Evolutionary conservation across 1,139 yeast species (phyloP).

Genomic region (Sugiyamaella novakii): DNA sequence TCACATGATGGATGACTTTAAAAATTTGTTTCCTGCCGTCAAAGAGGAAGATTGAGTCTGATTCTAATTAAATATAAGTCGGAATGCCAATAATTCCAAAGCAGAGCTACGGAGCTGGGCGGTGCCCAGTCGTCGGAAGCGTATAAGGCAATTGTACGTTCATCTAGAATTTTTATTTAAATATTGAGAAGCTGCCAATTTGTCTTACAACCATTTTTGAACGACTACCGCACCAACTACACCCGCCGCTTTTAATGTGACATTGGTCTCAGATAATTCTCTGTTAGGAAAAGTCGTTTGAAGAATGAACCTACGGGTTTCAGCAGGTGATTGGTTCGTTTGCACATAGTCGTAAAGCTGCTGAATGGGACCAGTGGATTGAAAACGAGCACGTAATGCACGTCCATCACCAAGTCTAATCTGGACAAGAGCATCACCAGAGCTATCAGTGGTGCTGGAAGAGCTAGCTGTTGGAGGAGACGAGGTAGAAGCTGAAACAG

Average conservation of each 20-base stretch:
- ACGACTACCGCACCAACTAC: slow-evolving; percentile 84
- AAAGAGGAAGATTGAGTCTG: too few species aligned
- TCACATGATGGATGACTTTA: too few species aligned
- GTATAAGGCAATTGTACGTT: too few species aligned
- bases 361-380: slow-evolving; percentile 66
- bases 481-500: slow-evolving; percentile 31
- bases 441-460: slow-evolving; percentile 28
- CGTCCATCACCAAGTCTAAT: slow-evolving; percentile 85
- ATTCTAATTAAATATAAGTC: too few species aligned
- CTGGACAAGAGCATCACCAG: slow-evolving; percentile 78
- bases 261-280: slow-evolving; percentile 60
- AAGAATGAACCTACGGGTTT: slow-evolving; percentile 59
- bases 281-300: slow-evolving; percentile 85
- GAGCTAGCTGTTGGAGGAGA: slow-evolving; percentile 27
- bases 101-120: too few species aligned
- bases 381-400: slow-evolving; percentile 64
- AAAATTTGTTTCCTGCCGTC: too few species aligned
- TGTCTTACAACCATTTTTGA: too few species aligned
- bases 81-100: too few species aligned
- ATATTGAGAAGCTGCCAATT: too few species aligned
- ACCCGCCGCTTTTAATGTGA: slow-evolving; percentile 72
- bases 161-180: too few species aligned
- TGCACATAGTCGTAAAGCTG: slow-evolving; percentile 70
- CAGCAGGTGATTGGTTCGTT: slow-evolving; percentile 47
- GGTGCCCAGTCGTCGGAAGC: too few species aligned